These are phyloP conservation scores for Apiospora aurea DNA, from an alignment of 2,329 filamentous ascomycete species.

Conservation along the genomic window DNA sequence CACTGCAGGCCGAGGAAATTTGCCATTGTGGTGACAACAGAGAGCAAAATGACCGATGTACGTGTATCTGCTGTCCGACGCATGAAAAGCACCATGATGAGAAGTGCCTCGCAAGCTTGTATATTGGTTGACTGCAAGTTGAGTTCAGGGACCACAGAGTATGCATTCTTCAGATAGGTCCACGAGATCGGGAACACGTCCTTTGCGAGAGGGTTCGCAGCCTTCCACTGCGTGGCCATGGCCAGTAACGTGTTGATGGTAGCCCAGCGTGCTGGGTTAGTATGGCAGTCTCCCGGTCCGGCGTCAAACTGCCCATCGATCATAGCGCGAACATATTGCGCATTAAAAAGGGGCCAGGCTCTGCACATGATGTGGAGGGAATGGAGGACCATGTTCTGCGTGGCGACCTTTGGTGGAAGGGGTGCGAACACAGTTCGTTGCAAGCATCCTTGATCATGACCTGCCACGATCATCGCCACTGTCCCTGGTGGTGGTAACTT, in stretches of 20 bases:
- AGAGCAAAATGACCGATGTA: not conserved
- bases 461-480: not conserved
- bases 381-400: not conserved
- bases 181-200: not conserved
- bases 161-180: not conserved
- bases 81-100: not conserved
- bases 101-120: not conserved
- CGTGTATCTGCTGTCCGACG: not conserved
- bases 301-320: not conserved
- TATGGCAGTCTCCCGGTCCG: not conserved
- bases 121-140: not conserved
- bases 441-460: not conserved
- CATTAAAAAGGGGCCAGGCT: not conserved
- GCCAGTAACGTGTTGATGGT: not conserved
- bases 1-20: not conserved
- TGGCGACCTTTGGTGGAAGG: not conserved
- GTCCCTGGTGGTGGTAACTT: not conserved
- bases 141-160: not conserved
- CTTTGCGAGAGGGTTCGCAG: not conserved
- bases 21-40: not conserved
- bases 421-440: not conserved
- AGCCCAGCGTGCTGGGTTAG: not conserved
- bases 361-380: not conserved
- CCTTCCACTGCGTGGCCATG: conserved; percentile 3
- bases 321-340: not conserved